Conservation (phyloP, 2,329 filamentous ascomycete genomes). For the Ramichloridium luteum region DNA sequence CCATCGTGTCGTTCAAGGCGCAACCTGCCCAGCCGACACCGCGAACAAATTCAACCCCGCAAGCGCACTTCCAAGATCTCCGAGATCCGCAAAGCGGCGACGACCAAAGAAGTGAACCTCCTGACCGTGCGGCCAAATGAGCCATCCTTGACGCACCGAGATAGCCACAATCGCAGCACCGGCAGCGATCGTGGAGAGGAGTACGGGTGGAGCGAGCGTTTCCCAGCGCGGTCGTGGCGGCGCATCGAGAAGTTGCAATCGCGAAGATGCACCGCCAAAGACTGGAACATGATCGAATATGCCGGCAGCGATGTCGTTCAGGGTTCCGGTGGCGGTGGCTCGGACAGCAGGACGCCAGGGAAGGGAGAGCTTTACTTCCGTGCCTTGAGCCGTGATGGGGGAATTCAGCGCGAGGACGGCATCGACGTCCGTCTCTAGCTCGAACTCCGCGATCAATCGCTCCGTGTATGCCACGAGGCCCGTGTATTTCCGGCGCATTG, state of each 20-base stretch:
- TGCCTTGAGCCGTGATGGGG: slow-evolving; percentile 4
- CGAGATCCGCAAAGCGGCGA: slow-evolving; percentile 23
- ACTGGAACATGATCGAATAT: slow-evolving; percentile 15
- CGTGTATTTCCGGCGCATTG: slow-evolving; percentile 39
- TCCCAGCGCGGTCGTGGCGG: slow-evolving; percentile 10
- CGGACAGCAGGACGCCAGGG: slow-evolving; percentile 15
- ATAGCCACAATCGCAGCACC: slow-evolving; percentile 12
- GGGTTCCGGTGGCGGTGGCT: slow-evolving; percentile 6
- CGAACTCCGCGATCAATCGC: slow-evolving; percentile 19
- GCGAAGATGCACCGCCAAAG: slow-evolving; percentile 7
- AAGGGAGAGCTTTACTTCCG: slow-evolving; percentile 10
- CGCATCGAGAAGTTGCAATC: slow-evolving; percentile 9
- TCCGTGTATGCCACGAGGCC: slow-evolving; percentile 28
- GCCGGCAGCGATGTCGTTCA: slow-evolving; percentile 7
- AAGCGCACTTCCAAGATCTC: slow-evolving; percentile 24
- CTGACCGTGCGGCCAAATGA: slow-evolving; percentile 24
- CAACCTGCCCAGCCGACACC: slow-evolving; percentile 8
- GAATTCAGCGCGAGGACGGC: slow-evolving; percentile 12
- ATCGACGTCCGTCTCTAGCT: slow-evolving; percentile 15
- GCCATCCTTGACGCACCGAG: slow-evolving; percentile 14
- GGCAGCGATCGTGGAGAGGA: slow-evolving; percentile 11
- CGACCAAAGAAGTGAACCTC: slow-evolving; percentile 24
- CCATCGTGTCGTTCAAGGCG: too few relatives aligned
- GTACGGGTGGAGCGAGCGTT: slow-evolving; percentile 12
- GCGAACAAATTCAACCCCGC: slow-evolving; percentile 19